These are phyloP conservation scores for Coriaria nepalensis DNA, from an alignment of 306 rosid genomes.

Conservation along the genomic window DNA sequence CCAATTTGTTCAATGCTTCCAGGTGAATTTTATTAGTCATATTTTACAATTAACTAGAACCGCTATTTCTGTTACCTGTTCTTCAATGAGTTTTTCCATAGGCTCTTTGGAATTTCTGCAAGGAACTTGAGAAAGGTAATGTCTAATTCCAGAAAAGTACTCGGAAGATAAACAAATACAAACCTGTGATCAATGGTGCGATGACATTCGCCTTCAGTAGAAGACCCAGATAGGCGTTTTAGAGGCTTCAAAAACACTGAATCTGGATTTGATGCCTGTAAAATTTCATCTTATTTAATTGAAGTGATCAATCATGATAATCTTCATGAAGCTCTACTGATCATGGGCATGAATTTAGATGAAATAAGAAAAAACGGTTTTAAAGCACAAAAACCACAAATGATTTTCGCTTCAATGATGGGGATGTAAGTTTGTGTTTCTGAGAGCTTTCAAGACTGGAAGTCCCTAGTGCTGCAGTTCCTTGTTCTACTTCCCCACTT, in stretches of 20 bases:
- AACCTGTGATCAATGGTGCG: conserved; percentile 10
- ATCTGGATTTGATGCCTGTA: conserved; percentile 54
- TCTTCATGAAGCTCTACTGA: conserved; percentile 2
- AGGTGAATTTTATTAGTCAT: background rate
- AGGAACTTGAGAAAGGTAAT: conserved; percentile 16
- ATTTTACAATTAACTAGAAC: background rate
- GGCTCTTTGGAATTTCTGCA: conserved; percentile 44
- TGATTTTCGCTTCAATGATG: conserved; percentile 48
- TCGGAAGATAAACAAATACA: background rate
- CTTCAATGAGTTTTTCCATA: conserved; percentile 29
- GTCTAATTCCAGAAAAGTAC: conserved; percentile 15
- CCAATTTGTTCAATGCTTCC: background rate
- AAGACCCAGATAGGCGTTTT: conserved; percentile 45
- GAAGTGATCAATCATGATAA: conserved; percentile 4
- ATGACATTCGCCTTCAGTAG: conserved; percentile 41
- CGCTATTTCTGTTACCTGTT: conserved; percentile 29
- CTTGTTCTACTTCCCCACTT: conserved; percentile 22
- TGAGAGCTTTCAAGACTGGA: conserved; percentile 22
- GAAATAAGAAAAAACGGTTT: background rate
- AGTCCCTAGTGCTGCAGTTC: conserved; percentile 16
- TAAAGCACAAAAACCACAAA: conserved; percentile 36
- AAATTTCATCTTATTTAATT: conserved; percentile 7
- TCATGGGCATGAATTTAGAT: background rate
- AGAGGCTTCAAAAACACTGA: conserved; percentile 37
- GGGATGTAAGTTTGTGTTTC: conserved; percentile 24